Evolutionary conservation across 192 early-diverging fungal species (phyloP).

Genomic region (Coemansia sp.): DNA sequence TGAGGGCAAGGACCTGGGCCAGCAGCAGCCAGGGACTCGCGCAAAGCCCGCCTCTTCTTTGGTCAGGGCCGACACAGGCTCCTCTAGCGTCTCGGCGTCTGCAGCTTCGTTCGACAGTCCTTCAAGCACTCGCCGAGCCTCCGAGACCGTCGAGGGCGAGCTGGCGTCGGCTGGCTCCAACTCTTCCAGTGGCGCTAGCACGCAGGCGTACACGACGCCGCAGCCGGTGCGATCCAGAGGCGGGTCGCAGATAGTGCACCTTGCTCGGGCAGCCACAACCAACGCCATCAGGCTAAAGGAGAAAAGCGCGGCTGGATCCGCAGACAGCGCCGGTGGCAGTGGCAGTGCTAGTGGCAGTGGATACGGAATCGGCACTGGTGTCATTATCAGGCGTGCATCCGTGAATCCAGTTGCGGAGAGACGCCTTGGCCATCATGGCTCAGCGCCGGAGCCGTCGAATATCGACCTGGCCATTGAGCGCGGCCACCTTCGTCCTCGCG

Average conservation of each 20-base stretch:
- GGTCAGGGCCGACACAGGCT: background rate
- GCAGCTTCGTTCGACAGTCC: background rate
- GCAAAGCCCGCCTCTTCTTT: background rate
- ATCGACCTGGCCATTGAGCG: conserved; percentile 31
- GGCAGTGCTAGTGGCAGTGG: background rate
- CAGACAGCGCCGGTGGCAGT: conserved; percentile 4
- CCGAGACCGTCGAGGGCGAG: conserved; percentile 8
- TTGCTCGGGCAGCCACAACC: conserved; percentile 47
- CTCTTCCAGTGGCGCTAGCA: background rate
- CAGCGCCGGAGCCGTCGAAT: conserved; percentile 38
- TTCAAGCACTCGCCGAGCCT: background rate
- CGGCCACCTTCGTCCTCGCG: conserved; percentile 19
- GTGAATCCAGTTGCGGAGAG: background rate
- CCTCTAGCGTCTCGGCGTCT: background rate
- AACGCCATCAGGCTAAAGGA: conserved; percentile 52
- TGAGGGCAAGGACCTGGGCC: background rate
- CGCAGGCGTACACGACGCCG: conserved; percentile 11
- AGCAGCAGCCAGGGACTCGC: conserved; percentile 3
- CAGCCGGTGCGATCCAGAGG: conserved; percentile 37
- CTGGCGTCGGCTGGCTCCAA: background rate
- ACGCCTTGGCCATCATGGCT: conserved; percentile 17
- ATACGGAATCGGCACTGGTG: background rate
- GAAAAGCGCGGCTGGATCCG: conserved; percentile 10
- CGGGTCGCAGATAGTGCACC: conserved; percentile 43
- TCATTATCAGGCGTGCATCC: background rate